These are phyloP conservation scores for Lentinula lateritia DNA, from an alignment of 768 basidiomycete genomes.

Conservation along the genomic window DNA sequence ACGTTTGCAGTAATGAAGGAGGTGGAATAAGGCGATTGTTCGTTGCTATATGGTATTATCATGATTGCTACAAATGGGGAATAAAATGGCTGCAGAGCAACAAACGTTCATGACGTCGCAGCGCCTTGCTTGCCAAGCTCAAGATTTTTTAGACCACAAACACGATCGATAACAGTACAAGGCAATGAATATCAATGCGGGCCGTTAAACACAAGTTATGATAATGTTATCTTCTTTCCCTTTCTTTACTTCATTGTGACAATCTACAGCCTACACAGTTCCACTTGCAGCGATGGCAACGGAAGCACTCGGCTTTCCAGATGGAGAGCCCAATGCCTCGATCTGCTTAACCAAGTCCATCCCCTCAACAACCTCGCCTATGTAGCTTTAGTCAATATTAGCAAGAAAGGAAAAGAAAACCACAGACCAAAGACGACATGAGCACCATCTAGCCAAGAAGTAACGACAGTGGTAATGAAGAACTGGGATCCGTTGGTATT, in stretches of 20 bases:
- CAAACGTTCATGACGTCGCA: no score
- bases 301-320: neutral
- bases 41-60: no score
- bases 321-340: neutral
- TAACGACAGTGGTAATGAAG: conserved; percentile 94
- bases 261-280: neutral
- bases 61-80: no score
- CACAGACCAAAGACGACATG: conserved; percentile 7
- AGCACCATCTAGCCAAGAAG: conserved; percentile 75
- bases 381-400: neutral
- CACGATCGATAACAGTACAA: no score
- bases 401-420: neutral
- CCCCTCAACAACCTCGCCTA: conserved; percentile 6
- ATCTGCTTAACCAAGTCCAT: conserved; percentile 4
- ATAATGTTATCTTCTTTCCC: conserved; percentile 5
- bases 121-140: no score
- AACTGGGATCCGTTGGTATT: conserved; percentile 94
- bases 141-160: no score
- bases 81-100: no score
- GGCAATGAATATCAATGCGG: neutral
- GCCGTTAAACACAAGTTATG: conserved; percentile 2
- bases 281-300: neutral
- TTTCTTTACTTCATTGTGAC: neutral
- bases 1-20: no score
- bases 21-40: no score